A percentile compares a stretch with the other conserved stretches of the same genome.
Conservation (phyloP, 345 rosid genomes). For the Sonneratia alba region DNA sequence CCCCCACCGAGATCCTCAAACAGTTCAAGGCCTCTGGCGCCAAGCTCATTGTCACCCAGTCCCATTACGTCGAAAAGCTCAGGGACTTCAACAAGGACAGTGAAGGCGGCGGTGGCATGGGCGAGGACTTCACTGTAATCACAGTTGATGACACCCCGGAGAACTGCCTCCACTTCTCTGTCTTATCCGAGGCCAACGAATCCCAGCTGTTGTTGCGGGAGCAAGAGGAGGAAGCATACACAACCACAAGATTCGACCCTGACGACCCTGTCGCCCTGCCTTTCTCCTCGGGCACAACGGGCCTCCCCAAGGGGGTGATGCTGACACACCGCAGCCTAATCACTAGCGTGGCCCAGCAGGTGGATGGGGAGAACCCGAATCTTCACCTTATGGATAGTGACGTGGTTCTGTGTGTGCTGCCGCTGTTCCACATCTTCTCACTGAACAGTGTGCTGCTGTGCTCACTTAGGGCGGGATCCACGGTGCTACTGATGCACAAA, state of each 20-base stretch:
- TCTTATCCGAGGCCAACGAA: slow-evolving; percentile 25
- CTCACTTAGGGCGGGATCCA: slow-evolving; percentile 61
- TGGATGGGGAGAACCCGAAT: slow-evolving; percentile 89
- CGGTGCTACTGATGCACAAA: slow-evolving; percentile 76
- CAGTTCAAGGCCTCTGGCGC: slow-evolving; percentile 42
- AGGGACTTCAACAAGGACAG: slow-evolving; percentile 1
- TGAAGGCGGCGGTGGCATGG: slow-evolving; percentile 11
- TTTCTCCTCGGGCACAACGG: slow-evolving; percentile 86
- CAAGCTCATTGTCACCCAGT: slow-evolving; percentile 60
- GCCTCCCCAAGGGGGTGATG: slow-evolving; percentile 82
- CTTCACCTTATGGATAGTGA: slow-evolving; percentile 44
- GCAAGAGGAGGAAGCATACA: too few relatives aligned
- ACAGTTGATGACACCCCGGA: slow-evolving; percentile 58
- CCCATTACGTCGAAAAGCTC: slow-evolving; percentile 58
- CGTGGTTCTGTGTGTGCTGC: slow-evolving; percentile 71
- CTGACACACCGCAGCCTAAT: slow-evolving; percentile 70
- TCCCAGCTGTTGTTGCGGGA: not conserved
- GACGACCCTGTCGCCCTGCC: slow-evolving; percentile 78
- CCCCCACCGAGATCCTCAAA: slow-evolving; percentile 56
- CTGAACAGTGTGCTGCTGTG: slow-evolving; percentile 66
- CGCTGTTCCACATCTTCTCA: slow-evolving; percentile 78
- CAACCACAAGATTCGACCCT: slow-evolving; percentile 14
- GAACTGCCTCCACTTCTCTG: slow-evolving; percentile 55
- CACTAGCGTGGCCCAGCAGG: slow-evolving; percentile 92
- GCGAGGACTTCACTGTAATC: slow-evolving; percentile 39